A percentile compares a stretch with the other conserved stretches of the same genome.
phyloP scores from a whole-genome alignment of 768 basidiomycete genomes.

The Lactarius sanguifluus region DNA sequence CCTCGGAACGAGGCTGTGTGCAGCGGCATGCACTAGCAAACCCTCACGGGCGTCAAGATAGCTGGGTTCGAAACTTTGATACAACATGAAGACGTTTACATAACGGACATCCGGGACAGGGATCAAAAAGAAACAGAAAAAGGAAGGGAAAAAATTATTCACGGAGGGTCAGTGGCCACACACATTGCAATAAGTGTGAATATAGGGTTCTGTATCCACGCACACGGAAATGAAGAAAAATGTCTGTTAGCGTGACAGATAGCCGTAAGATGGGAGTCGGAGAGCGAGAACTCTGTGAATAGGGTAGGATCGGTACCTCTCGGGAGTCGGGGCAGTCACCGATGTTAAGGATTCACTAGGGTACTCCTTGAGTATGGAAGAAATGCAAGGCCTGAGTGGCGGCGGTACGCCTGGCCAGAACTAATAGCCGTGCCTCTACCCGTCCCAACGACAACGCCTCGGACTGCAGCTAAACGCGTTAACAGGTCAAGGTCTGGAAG shows the following conservation, averaged over 20 bases:
- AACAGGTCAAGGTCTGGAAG: background rate
- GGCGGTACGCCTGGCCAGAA: background rate
- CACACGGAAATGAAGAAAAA: background rate
- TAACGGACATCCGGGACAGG: background rate
- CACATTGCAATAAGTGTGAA: no score
- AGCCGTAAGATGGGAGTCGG: background rate
- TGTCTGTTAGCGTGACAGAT: background rate
- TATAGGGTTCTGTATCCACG: no score
- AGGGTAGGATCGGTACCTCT: no score
- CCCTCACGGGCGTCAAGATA: constrained; percentile 7
- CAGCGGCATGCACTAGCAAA: background rate
- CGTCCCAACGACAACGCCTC: background rate
- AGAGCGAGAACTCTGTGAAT: background rate
- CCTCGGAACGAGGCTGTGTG: background rate
- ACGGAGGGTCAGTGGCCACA: no score
- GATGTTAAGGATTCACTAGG: background rate
- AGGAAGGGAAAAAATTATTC: no score
- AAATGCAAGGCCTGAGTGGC: constrained; percentile 9
- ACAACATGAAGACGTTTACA: background rate
- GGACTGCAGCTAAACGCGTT: constrained; percentile 3
- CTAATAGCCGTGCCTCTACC: background rate
- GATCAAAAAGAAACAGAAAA: background rate
- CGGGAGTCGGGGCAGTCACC: background rate
- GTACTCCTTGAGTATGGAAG: background rate
- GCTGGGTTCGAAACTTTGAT: background rate